Base-by-base conservation (phyloP, 2,329 filamentous ascomycete species). In the Pseudogymnoascus destructans region DNA sequence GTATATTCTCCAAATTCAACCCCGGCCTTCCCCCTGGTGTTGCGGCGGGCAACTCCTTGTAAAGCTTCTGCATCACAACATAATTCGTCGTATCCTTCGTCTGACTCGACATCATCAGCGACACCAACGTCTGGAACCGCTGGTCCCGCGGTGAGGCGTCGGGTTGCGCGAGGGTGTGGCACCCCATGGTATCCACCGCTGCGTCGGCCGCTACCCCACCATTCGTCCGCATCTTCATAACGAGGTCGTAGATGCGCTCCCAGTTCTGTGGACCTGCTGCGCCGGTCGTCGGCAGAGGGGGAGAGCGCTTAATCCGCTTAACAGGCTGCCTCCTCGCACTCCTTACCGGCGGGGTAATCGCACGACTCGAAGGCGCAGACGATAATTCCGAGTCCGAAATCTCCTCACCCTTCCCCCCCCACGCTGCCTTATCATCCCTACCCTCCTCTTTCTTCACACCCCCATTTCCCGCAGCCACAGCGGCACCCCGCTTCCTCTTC, bases 181-280 rank as follows among this genome's bases (percentile, higher is more conserved):
- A 98, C 9, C 93, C 93, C 91, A 97, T 96, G 0, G 92, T 97
- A 70, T 98, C 93, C 9, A 98, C 93, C 0, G 92, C 87, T 0
- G 93, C 93, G 79, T 86, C 72, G 74, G 79, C 69, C 69, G 86
- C 73, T 73, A 72, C 67, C 5, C 77, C 78, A 2, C 77, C 78
- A 0, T 73, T 69, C 3, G 72, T 70, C 1, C 82, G 85, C 90
- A 97, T 96, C 66, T 81, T 79, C 66, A 85, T 85, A 46, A 95
- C 86, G 0, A 81, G 73, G 32, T 78, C 73, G 72, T 96, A 98
- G 59, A 95, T 82, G 59, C 84, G 79, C 62, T 89, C 82, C 93
- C 93, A 96, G 69, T 90, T 83, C 0, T 82, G 77, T 0, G 91
- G 90, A 4, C 38, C 1, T 89, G 81, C n/a, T 72, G 69, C 23